Conservation (phyloP, 352 stramenopile genomes). For the Globisporangium carolinianum region DNA sequence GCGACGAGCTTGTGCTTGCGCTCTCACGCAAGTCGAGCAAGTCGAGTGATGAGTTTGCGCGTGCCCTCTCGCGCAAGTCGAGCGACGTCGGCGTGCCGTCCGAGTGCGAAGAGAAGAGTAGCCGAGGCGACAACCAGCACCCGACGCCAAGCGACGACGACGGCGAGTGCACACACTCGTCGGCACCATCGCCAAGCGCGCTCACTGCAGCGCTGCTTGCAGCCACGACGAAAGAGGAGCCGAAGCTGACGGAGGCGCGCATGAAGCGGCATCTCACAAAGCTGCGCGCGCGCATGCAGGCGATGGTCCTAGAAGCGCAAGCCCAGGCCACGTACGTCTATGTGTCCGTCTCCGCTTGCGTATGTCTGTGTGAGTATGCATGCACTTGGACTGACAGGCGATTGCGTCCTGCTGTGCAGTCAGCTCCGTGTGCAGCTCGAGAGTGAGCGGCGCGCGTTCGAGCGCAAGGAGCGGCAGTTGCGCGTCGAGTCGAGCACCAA, state of each 20-base stretch:
- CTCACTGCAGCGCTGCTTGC: background rate
- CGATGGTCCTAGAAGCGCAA: constrained; percentile 39
- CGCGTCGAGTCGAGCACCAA: constrained; percentile 37
- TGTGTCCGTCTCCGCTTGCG: background rate
- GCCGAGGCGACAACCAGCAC: too few species aligned
- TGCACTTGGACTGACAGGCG: background rate
- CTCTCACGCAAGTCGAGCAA: constrained; percentile 1
- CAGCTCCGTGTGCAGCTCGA: constrained; percentile 22
- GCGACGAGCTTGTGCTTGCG: constrained; percentile 5
- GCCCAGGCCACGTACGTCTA: constrained; percentile 30
- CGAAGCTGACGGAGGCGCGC: constrained; percentile 17
- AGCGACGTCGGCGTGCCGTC: constrained; percentile 1
- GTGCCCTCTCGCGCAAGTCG: background rate
- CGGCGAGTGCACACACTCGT: constrained; percentile 11
- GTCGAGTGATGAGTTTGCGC: background rate
- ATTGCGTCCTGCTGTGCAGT: background rate
- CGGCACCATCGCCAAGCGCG: constrained; percentile 13
- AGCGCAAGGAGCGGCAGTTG: constrained; percentile 41
- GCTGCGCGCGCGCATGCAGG: constrained; percentile 45
- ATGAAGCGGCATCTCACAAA: constrained; percentile 37
- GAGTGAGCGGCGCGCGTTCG: constrained; percentile 22
- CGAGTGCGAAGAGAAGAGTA: background rate
- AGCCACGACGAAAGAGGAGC: constrained; percentile 14
- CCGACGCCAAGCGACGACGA: constrained; percentile 2
- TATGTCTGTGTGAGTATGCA: too few species aligned